phyloP scores from a whole-genome alignment of 305 asterid species.

The Solanum aculeatissimum region DNA sequence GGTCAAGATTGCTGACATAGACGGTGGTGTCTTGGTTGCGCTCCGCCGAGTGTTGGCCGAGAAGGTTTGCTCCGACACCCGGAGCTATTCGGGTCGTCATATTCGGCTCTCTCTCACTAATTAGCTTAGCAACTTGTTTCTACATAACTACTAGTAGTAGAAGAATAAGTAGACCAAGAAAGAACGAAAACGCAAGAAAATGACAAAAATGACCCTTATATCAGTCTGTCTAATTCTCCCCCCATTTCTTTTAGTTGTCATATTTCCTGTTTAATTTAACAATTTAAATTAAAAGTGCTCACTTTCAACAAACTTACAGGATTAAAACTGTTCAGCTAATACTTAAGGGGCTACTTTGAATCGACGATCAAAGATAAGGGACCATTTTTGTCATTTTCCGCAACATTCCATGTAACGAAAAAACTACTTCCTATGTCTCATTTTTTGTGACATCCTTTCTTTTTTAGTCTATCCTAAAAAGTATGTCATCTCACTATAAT shows the following conservation, averaged over 20 bases:
- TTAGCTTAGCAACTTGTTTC: not conserved
- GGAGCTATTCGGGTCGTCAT: slow-evolving; percentile 96
- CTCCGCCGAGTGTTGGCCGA: slow-evolving; percentile 94
- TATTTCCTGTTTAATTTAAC: not conserved
- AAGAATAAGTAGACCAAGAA: not conserved
- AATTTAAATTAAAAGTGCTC: not conserved
- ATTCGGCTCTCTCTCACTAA: not conserved
- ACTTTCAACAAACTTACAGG: not conserved
- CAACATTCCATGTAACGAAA: not conserved
- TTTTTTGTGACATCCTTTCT: too few relatives aligned
- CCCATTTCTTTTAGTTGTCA: too few relatives aligned
- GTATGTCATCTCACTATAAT: too few relatives aligned
- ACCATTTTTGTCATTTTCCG: not conserved
- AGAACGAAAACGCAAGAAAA: not conserved
- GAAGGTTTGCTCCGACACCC: slow-evolving; percentile 81
- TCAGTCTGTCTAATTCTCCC: not conserved
- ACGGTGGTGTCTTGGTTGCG: slow-evolving; percentile 97
- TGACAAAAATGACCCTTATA: not conserved
- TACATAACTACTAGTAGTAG: not conserved
- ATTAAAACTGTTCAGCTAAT: not conserved
- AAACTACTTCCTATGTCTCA: not conserved
- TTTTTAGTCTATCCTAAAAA: too few relatives aligned
- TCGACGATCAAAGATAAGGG: not conserved
- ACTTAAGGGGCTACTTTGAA: not conserved
- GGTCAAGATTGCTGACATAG: slow-evolving; percentile 85